These are phyloP conservation scores for Globisporangium radiosum DNA, from an alignment of 352 stramenopile genomes.

Conservation along the genomic window DNA sequence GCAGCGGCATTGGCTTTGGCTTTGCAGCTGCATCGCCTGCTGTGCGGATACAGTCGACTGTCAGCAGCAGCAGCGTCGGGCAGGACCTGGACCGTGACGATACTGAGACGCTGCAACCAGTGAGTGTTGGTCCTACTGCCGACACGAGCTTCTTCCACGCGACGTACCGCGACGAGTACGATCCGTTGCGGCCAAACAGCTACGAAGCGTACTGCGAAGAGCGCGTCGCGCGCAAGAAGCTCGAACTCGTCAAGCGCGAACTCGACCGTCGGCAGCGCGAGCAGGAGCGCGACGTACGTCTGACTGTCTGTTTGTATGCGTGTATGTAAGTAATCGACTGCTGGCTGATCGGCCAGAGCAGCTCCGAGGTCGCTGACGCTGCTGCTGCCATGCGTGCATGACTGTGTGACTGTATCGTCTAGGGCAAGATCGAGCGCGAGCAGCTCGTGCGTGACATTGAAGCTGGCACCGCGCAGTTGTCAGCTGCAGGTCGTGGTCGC, in stretches of 20 bases:
- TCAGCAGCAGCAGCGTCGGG: slow-evolving; percentile 6
- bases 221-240: slow-evolving; percentile 58
- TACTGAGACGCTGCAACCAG: too few species aligned
- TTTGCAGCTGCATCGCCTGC: slow-evolving; percentile 31
- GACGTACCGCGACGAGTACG: slow-evolving; percentile 82
- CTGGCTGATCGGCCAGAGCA: too few species aligned
- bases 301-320: not conserved
- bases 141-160: slow-evolving; percentile 53
- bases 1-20: slow-evolving; percentile 18
- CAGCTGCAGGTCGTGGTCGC: slow-evolving; percentile 57
- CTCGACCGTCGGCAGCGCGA: slow-evolving; percentile 70
- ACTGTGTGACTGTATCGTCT: not conserved
- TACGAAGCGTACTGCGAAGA: slow-evolving; percentile 87
- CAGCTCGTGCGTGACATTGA: slow-evolving; percentile 65
- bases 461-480: slow-evolving; percentile 48
- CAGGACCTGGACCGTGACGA: slow-evolving; percentile 1
- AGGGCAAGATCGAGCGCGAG: slow-evolving; percentile 66
- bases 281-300: slow-evolving; percentile 59
- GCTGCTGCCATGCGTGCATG: not conserved
- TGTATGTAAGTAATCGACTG: not conserved
- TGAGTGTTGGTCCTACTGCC: too few species aligned
- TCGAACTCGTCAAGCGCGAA: slow-evolving; percentile 78
- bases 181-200: slow-evolving; percentile 82
- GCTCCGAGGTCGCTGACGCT: too few species aligned
- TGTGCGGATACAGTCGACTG: slow-evolving; percentile 25